Evolutionary conservation across 768 basidiomycete genomes (phyloP), one percentile per base, ranked within the genome.

Genomic region (Lactifluus pinguis): DNA sequence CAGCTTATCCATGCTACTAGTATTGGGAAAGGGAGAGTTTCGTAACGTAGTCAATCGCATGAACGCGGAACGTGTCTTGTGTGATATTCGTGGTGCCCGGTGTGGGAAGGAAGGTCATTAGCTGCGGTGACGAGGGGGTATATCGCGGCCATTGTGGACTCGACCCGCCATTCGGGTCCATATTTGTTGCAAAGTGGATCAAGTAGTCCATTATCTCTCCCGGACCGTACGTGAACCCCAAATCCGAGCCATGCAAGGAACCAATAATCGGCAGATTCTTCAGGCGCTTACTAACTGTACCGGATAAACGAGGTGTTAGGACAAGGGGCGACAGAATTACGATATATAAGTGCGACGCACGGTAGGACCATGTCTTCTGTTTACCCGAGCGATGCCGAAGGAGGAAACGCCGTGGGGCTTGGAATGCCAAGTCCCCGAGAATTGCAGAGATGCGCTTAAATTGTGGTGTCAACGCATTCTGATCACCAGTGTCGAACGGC

Each of bases 341-440:
- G 25, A 41, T 8, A 47, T 17, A 19, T n/a, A 29, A 2, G 19
- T 9, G n/a, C 25, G 15, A 70, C 74, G 59, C 39, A 77, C 77
- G 50, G 66, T 69, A 76, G 8, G 70, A 68, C 70, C 72, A 76
- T 0, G 67, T 68, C 2, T 69, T 64, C 61, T 77, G 74, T 6
- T 67, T 74, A 15, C 53, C 60, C 0, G 74, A 69, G 0, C 70
- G 69, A 2, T 67, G 55, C 21, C 72, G 53, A 19, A 76, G 64
- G 58, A 76, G 70, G 25, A 25, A 25, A 2, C 25, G 25, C 25
- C 25, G 25, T 25, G 25, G 25, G 25, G 25, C 25, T 25, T 75
- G 70, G 62, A 76, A 76, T 9, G 61, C 53, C 7, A 68, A 53
- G 59, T 79, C 77, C 1, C 77, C 76, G 49, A 70, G 70, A 14